Conservation (phyloP, 2,329 filamentous ascomycete genomes). For the Berkeleyomyces basicola region DNA sequence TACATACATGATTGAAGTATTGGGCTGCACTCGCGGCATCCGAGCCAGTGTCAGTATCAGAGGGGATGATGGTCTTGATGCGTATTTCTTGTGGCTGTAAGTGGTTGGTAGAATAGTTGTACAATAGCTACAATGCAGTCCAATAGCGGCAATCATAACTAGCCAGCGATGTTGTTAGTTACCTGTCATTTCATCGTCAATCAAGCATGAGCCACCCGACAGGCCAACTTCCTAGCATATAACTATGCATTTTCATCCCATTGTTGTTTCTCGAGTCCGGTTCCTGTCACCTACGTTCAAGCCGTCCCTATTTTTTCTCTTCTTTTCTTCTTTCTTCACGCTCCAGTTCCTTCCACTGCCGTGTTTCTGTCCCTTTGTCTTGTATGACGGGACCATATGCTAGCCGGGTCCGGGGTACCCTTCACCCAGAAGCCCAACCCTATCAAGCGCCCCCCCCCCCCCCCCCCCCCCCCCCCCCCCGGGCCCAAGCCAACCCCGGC, state of each 20-base stretch:
- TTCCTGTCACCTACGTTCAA: background rate
- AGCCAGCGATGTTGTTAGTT: no score
- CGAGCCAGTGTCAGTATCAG: no score
- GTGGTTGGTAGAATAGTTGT: no score
- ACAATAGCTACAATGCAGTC: no score
- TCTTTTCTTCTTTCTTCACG: background rate
- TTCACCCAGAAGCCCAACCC: background rate
- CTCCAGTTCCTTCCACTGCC: background rate
- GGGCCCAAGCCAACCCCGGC: background rate
- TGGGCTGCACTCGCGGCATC: no score
- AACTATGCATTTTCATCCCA: background rate
- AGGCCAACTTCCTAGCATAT: background rate
- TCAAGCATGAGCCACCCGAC: background rate
- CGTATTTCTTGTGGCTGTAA: no score
- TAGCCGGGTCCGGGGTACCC: background rate
- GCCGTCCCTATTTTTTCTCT: background rate
- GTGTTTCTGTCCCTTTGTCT: background rate
- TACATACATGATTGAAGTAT: no score
- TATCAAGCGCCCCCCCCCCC: no score
- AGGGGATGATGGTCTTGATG: no score
- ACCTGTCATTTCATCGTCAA: background rate
- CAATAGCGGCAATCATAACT: no score
- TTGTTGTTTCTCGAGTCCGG: background rate
- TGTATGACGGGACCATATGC: background rate
- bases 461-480: background rate